Evolutionary conservation across 495 filamentous ascomycete species (phyloP), one percentile per base, ranked within the genome.

Genomic region (Trypethelium eluteriae): DNA sequence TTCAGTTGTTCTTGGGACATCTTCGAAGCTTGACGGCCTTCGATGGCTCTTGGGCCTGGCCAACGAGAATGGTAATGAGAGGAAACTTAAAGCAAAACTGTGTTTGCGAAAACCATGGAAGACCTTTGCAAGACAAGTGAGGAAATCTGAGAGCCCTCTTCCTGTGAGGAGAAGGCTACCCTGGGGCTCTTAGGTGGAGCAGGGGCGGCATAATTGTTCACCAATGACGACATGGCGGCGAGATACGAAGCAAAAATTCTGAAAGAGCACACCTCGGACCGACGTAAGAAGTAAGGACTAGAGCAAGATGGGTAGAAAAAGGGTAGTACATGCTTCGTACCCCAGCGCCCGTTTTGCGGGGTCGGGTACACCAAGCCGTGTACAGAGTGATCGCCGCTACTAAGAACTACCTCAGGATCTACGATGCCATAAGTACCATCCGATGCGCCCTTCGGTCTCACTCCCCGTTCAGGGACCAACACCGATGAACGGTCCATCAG

Each of bases 1-100:
- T 59, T 32, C 7, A 59, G 53, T 36, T 18, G 53, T 59, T 59
- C 53, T 35, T 59, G 7, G 6, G 53, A 59, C 53, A 59, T 59
- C 10, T 59, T 36, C 7, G 32, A 14, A 36, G 25, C 32, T 59
- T 5, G 9, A 14, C 14, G 41, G 41, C 41, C 41, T 14, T 44
- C 41, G 14, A 44, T 44, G 41, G 41, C 7, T 7, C 41, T 44
- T 44, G 6, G 41, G 41, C 14, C 41, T 44, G 41, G 41, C 7
- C 41, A 44, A 44, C 6, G 41, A 14, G 7, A 44, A 14, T 7
- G 6, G 41, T 44, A 44, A 44, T 44, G 41, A 25, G 41, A 44
- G 14, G 41, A 44, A 14, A 44, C 41, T 44, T 14, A 44, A 44
- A 44, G 6, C 41, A 44, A 44, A 44, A 44, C 41, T 7, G 25